Evolutionary conservation across 1,284 basidiomycete species (phyloP), one percentile per base, ranked within the genome.

Genomic region (Hymenochaete sp.): DNA sequence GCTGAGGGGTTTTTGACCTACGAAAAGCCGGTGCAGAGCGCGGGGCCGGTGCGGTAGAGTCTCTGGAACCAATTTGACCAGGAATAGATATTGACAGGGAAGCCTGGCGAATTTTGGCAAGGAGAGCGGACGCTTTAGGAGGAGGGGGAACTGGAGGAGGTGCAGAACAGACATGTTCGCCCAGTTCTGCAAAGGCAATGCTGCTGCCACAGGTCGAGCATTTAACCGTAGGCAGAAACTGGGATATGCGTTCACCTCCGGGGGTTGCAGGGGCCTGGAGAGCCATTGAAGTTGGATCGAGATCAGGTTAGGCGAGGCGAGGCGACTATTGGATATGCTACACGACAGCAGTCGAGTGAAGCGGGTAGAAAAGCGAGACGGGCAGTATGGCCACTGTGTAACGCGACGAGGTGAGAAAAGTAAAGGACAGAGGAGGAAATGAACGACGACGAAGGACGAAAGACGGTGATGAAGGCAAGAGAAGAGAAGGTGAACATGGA

Each of bases 201-300:
- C 74, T 75, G 24, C 67, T 64, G 53, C 68, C 65, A 61, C 89
- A 93, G 31, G 67, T 81, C 2, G 86, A 87, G 62, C 89, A 93
- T 59, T 83, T 92, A 50, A 91, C 82, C 1, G 77, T 72, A 3
- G 89, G 86, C 13, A 93, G 68, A 42, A 82, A 61, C 62, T 88
- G 80, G n/a, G 85, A 88, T 35, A 82, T 75, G 22, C 82, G 69
- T 46, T 50, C 48, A 13, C 38, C 38, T 35, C 14, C 32, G 32
- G 44, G 16, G 33, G 45, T 29, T 42, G 48, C 13, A 43, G 21
- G 5, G 32, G n/a, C n/a, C n/a, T n/a, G n/a, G n/a, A n/a, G n/a
- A n/a, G n/a, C n/a, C n/a, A n/a, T n/a, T n/a, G 47, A 19, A 43
- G 48, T 18, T 39, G 26, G 24, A 45, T 43, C 14, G 48, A 38